Conservation (phyloP, 441 rosid genomes). For the Brassica hybrid region DNA sequence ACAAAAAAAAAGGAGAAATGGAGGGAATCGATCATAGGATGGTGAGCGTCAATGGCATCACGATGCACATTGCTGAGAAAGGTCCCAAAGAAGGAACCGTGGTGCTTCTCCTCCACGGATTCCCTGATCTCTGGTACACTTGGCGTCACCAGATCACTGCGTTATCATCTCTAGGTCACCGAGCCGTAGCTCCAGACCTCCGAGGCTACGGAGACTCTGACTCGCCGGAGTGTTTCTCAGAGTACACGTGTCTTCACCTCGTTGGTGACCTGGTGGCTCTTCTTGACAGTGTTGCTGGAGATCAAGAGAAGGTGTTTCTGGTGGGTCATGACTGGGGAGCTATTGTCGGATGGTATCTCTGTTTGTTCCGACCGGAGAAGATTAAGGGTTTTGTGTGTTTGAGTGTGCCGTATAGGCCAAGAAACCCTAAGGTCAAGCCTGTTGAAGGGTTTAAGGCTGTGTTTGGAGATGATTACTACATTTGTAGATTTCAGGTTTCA, state of each 20-base stretch:
- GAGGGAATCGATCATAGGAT: slow-evolving; percentile 57
- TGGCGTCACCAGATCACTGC: slow-evolving; percentile 83
- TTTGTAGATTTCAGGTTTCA: slow-evolving; percentile 82
- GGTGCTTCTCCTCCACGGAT: slow-evolving; percentile 78
- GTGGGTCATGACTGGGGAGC: slow-evolving; percentile 90
- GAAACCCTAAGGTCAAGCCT: slow-evolving; percentile 63
- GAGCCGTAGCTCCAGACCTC: slow-evolving; percentile 78
- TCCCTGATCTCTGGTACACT: slow-evolving; percentile 84
- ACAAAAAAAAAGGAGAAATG: too few species aligned
- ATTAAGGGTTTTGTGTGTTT: slow-evolving; percentile 65
- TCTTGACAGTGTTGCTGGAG: slow-evolving; percentile 59
- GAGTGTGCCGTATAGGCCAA: slow-evolving; percentile 71
- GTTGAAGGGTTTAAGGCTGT: slow-evolving; percentile 52
- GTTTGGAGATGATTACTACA: slow-evolving; percentile 82
- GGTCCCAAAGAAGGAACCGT: slow-evolving; percentile 55
- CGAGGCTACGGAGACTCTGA: slow-evolving; percentile 81
- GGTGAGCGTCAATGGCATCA: slow-evolving; percentile 67
- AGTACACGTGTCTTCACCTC: slow-evolving; percentile 62
- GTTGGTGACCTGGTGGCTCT: slow-evolving; percentile 70
- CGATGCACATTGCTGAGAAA: slow-evolving; percentile 78
- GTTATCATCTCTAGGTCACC: slow-evolving; percentile 64
- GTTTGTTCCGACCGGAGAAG: slow-evolving; percentile 70
- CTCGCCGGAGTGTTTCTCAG: slow-evolving; percentile 48
- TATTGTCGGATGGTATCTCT: slow-evolving; percentile 70
- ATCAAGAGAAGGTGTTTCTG: slow-evolving; percentile 58